Evolutionary conservation across 2,329 filamentous ascomycete species (phyloP).

Genomic region (Cordyceps fumosorosea): DNA sequence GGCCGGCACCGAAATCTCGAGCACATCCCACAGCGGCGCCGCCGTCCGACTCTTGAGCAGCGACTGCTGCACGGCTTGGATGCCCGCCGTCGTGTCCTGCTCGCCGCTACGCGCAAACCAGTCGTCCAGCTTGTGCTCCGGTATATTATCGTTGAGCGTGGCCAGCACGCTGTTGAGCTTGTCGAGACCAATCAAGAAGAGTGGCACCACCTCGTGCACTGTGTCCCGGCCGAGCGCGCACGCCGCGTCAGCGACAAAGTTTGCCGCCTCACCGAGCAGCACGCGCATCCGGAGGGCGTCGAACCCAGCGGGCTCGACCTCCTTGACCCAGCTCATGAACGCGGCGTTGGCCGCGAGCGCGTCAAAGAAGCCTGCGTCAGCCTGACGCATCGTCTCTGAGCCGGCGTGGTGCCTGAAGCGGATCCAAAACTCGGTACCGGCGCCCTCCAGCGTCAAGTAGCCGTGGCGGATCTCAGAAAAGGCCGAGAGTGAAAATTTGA

Average conservation of each 20-base stretch:
- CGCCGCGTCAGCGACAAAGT: conserved; percentile 9
- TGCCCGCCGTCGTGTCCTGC: not conserved
- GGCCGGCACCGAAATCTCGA: not conserved
- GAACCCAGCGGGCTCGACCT: conserved; percentile 3
- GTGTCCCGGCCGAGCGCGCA: conserved; percentile 10
- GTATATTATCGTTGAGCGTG: not conserved
- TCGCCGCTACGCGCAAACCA: conserved; percentile 4
- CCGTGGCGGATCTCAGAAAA: conserved; percentile 10
- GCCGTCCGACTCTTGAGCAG: not conserved
- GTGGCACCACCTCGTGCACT: conserved; percentile 3
- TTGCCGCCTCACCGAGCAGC: conserved; percentile 8
- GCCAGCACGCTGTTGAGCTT: conserved; percentile 8
- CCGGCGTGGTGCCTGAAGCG: not conserved
- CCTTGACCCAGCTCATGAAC: conserved; percentile 4
- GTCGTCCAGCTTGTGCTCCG: conserved; percentile 7
- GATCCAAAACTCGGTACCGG: not conserved
- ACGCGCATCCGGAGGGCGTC: conserved; percentile 1
- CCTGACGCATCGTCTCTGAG: conserved; percentile 5
- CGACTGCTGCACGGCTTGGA: conserved; percentile 3
- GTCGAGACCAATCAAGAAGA: conserved; percentile 8
- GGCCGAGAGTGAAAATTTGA: conserved; percentile 6
- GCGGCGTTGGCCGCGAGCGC: not conserved
- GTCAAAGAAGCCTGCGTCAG: conserved; percentile 2
- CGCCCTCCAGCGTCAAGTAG: not conserved
- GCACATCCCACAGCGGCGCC: not conserved